Base-by-base conservation (phyloP, 2,329 filamentous ascomycete genomes). In the Pyrenophora seminiperda region DNA sequence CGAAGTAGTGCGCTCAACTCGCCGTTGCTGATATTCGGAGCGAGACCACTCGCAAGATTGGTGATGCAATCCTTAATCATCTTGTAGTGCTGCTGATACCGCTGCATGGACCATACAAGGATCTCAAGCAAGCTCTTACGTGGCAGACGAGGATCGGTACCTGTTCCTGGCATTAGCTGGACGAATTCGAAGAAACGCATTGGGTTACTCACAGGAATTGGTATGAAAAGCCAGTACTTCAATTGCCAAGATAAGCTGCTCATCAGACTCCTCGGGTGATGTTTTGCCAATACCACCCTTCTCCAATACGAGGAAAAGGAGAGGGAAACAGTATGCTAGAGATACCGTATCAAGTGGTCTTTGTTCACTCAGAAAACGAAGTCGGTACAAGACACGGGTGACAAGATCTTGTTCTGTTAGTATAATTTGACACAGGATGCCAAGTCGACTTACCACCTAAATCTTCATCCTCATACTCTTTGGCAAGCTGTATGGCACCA, bases 191-290 rank as follows among this genome's bases (percentile, higher is more conserved):
- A 41, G 17, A 34, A 14, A 11, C 10, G 14, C 18, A 5, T 15
- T 7, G 1, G 13, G 22, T 17, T 32, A 70, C 76, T 62, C 68
- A 77, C 87, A 96, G 20, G 87, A 83, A 65, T 88, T 85, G 1
- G 92, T 92, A 70, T 99, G 94, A 74, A 93, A 95, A 1, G 90
- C 85, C 7, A 99, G 74, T 58, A 97, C 87, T 68, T 99, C 94
- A 19, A 96, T 79, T 9, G 91, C 91, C 51, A 99, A 80, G 13
- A 97, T 85, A 19, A 97, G 79, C 71, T 99, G 94, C 55, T 94
- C 88, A 70, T 97, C 93, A 22, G 86, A 85, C 58, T 94, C 91
- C 66, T 97, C 94, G 5, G 77, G 74, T 7, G 76, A 76, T 1
- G 81, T 72, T 18, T 82, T 82, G 22, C 87, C 88, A 60, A 96